These are phyloP conservation scores for Saksenaea vasiformis DNA, from an alignment of 371 early-diverging fungal species.

Conservation along the genomic window DNA sequence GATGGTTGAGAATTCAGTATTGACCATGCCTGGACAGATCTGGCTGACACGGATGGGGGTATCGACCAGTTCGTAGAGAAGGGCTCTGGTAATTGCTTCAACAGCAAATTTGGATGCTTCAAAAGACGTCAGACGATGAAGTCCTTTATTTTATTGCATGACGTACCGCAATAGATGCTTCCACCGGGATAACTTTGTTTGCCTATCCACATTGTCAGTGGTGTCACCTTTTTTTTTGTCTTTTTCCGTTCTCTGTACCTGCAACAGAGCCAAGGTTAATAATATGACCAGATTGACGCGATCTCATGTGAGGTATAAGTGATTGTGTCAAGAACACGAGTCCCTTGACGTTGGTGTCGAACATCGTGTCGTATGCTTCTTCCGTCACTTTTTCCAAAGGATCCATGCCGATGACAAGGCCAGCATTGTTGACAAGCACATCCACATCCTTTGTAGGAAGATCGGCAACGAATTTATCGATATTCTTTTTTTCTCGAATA, in stretches of 20 bases:
- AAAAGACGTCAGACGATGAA: neutral
- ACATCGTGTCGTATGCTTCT: conserved; percentile 76
- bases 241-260: conserved; percentile 45
- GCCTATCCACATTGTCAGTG: too few species aligned
- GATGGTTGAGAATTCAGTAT: conserved; percentile 91
- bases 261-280: conserved; percentile 89
- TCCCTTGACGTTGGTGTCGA: conserved; percentile 93
- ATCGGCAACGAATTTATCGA: conserved; percentile 52
- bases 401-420: conserved; percentile 81
- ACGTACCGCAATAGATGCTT: conserved; percentile 76
- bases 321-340: conserved; percentile 78
- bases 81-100: conserved; percentile 75
- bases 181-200: conserved; percentile 73
- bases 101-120: conserved; percentile 87
- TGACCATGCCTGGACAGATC: conserved; percentile 81
- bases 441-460: conserved; percentile 54
- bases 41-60: conserved; percentile 78
- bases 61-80: conserved; percentile 77
- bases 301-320: conserved; percentile 80
- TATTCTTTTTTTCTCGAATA: conserved; percentile 62
- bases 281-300: conserved; percentile 73
- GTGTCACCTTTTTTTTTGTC: too few species aligned
- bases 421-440: conserved; percentile 53
- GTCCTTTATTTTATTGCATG: neutral
- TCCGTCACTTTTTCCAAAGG: conserved; percentile 63